Base-by-base conservation (phyloP, 768 basidiomycete species). In the Gyrodon lividus region DNA sequence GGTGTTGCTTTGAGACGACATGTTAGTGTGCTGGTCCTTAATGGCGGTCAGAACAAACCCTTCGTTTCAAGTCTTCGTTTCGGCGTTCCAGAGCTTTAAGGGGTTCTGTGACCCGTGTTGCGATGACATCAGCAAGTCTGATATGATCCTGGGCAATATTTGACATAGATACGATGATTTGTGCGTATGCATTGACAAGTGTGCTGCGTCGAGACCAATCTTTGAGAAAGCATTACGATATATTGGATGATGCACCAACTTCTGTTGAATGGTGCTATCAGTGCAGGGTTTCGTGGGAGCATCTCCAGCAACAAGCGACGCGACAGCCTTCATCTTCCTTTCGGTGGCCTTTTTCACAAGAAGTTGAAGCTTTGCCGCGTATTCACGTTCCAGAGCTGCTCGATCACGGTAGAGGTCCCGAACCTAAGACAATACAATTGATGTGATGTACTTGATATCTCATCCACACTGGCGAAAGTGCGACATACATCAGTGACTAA, bases 301-400 rank as follows among this genome's bases (percentile, higher is more conserved):
- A 22, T 76, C 77, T 31, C 89, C 91, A 9, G 91, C 67, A 7
- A 87, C 79, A 20, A 86, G 70, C 8, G 69, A 61, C 0, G 72
- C 61, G 51, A 79, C 79, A 50, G 75, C 74, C 68, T 80, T 88
- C 40, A 68, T 70, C 67, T 86, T 88, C 77, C 83, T 88, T 39
- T 92, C 91, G 9, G 73, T 69, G 1, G 84, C 83, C 63, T 84
- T 90, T 66, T 78, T 83, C 7, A 77, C 76, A 28, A 93, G 67
- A 14, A 73, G 67, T 61, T 86, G 83, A 9, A 93, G 73, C 63
- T 87, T 91, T 22, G 69, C 64, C 0, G 89, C 87, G 63, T 90
- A 92, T 64, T 93, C 90, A 46, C 85, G 81, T 67, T 93, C 91
- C 10, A 92, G 71, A 6, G 74, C 77, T 9, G 73, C 82, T 40